A percentile compares a stretch with the other conserved stretches of the same genome.
phyloP scores from a whole-genome alignment of 2,329 filamentous ascomycete genomes.

The Fusarium sp. region DNA sequence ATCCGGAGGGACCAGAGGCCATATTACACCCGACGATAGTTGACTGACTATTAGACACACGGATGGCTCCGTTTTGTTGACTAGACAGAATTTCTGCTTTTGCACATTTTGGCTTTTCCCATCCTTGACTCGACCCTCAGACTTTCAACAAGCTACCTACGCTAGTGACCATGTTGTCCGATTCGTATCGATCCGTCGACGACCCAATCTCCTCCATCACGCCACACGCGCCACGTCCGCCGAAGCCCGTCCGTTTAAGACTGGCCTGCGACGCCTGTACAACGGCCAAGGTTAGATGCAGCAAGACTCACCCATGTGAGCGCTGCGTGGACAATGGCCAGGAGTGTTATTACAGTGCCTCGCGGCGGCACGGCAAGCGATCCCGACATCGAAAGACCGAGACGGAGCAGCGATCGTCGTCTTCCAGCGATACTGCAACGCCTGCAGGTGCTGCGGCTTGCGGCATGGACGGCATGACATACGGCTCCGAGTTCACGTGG shows the following conservation, averaged over 20 bases:
- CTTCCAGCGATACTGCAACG: slow-evolving; percentile 14
- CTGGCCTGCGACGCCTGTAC: slow-evolving; percentile 40
- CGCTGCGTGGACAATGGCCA: slow-evolving; percentile 33
- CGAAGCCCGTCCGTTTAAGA: slow-evolving; percentile 30
- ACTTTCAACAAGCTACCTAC: background rate
- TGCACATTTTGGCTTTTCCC: background rate
- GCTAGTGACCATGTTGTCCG: slow-evolving; percentile 2
- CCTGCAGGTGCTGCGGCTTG: background rate
- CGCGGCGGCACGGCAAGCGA: slow-evolving; percentile 26
- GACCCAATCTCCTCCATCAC: background rate
- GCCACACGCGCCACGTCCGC: slow-evolving; percentile 6
- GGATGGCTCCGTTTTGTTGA: background rate
- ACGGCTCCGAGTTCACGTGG: slow-evolving; percentile 17
- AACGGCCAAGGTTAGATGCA: slow-evolving; percentile 38
- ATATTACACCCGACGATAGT: too few relatives aligned
- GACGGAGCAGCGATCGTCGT: slow-evolving; percentile 14
- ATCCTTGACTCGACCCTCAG: background rate
- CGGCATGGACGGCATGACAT: background rate
- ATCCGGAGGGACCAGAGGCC: too few relatives aligned
- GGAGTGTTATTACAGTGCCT: slow-evolving; percentile 35
- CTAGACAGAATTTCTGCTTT: background rate
- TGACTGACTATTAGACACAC: slow-evolving; percentile 19
- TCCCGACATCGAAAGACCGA: slow-evolving; percentile 25
- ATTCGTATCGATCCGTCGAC: slow-evolving; percentile 13
- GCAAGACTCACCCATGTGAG: slow-evolving; percentile 37